A percentile compares a stretch with the other conserved stretches of the same genome.
phyloP scores from a whole-genome alignment of 148 eudicot genomes.

The Vaccinium macrocarpon region DNA sequence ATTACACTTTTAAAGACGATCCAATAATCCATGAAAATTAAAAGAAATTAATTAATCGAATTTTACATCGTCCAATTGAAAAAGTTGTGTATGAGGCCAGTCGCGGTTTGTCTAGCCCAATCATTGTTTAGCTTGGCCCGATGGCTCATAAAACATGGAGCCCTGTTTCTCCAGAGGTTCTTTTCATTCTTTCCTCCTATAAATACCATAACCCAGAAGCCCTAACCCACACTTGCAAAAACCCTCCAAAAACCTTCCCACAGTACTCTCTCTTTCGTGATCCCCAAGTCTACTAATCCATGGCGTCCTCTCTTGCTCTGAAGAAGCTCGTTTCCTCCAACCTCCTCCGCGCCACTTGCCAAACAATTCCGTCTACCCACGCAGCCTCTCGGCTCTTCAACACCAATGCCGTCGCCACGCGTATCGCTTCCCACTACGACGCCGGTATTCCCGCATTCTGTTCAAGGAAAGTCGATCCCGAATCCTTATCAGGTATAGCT shows the following conservation, averaged over 20 bases:
- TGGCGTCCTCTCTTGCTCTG: constrained; percentile 40
- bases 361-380: constrained; percentile 17
- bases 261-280: background rate
- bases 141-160: background rate
- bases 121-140: background rate
- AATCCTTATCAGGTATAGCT: too few species aligned
- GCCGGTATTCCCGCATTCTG: too few species aligned
- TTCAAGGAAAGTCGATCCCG: too few species aligned
- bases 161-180: background rate
- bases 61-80: too few species aligned
- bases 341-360: constrained; percentile 15
- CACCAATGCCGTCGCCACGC: constrained; percentile 22
- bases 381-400: constrained; percentile 30
- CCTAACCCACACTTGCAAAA: background rate
- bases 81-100: too few species aligned
- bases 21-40: too few species aligned
- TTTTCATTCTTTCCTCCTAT: background rate
- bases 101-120: too few species aligned
- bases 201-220: background rate
- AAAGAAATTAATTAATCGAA: too few species aligned
- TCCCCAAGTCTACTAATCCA: background rate
- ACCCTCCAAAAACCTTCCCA: background rate
- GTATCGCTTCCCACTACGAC: too few species aligned
- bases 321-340: constrained; percentile 30
- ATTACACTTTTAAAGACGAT: too few species aligned